These are phyloP conservation scores for Scytalidium sp. DNA, from an alignment of 2,329 filamentous ascomycete species.

Conservation along the genomic window DNA sequence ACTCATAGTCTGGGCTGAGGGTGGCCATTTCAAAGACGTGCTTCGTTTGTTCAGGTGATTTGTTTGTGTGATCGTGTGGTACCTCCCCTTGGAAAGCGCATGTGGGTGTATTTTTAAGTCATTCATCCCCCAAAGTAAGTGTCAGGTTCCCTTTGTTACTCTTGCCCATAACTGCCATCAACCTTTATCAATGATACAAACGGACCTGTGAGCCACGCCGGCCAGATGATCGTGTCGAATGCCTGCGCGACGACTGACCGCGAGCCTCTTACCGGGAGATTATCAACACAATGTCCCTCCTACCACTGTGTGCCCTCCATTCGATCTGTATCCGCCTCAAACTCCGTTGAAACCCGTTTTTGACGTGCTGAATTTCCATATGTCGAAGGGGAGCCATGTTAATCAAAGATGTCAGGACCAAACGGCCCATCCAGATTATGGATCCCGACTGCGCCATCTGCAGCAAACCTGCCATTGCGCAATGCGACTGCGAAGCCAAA, in stretches of 20 bases:
- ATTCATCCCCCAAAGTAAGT: neutral
- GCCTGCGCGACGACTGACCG: neutral
- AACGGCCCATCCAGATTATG: constrained; percentile 55
- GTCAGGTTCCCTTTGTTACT: neutral
- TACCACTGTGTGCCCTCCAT: neutral
- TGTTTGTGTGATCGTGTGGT: neutral
- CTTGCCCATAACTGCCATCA: neutral
- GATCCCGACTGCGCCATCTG: constrained; percentile 70
- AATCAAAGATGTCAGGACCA: constrained; percentile 17
- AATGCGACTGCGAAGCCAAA: constrained; percentile 65
- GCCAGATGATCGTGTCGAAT: neutral
- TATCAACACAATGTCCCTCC: neutral
- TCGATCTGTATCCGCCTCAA: neutral
- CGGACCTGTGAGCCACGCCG: neutral
- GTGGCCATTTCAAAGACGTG: neutral
- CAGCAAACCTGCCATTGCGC: constrained; percentile 52
- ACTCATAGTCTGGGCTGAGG: neutral
- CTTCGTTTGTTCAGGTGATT: neutral
- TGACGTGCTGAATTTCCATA: neutral
- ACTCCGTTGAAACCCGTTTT: neutral
- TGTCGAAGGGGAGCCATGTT: constrained; percentile 1
- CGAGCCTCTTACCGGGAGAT: neutral
- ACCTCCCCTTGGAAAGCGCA: neutral
- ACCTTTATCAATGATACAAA: neutral
- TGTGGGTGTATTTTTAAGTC: neutral